These are phyloP conservation scores for Tremellales sp. DNA, from an alignment of 1,284 basidiomycete genomes.

Conservation along the genomic window DNA sequence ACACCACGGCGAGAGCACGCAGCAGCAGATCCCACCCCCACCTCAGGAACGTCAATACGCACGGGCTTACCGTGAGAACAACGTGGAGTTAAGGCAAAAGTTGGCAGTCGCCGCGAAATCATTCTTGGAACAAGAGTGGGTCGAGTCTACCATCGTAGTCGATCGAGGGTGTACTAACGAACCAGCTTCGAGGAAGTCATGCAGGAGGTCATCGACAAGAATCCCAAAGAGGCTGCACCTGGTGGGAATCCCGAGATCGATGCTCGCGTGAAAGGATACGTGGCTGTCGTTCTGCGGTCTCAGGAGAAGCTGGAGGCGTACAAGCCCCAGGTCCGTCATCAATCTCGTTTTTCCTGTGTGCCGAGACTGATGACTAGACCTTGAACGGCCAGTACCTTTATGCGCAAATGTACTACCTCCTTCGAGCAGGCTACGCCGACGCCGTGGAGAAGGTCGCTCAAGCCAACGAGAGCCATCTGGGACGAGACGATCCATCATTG, in stretches of 20 bases:
- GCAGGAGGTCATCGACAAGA: constrained; percentile 75
- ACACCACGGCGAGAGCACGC: constrained; percentile 44
- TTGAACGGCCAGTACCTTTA: constrained; percentile 82
- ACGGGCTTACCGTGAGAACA: constrained; percentile 48
- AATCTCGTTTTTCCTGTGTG: too few species aligned
- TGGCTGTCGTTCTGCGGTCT: constrained; percentile 57
- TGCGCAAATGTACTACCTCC: constrained; percentile 86
- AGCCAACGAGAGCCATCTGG: constrained; percentile 68
- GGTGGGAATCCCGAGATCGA: constrained; percentile 87
- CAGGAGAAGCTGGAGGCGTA: constrained; percentile 79
- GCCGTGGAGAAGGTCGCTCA: constrained; percentile 53
- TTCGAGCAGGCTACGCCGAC: constrained; percentile 75
- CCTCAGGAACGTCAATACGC: constrained; percentile 51
- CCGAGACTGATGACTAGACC: constrained; percentile 52
- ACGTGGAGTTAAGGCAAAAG: not conserved
- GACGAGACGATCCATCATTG: constrained; percentile 78
- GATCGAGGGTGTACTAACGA: too few species aligned
- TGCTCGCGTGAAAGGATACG: constrained; percentile 84
- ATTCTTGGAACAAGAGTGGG: constrained; percentile 59
- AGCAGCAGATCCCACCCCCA: constrained; percentile 8
- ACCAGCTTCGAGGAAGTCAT: constrained; percentile 76
- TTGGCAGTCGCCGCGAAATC: constrained; percentile 37
- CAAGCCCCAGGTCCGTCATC: constrained; percentile 65
- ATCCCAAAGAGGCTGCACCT: constrained; percentile 78
- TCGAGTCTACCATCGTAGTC: constrained; percentile 9